Evolutionary conservation across 2,329 filamentous ascomycete species (phyloP).

Genomic region (Monosporascus cannonballus): DNA sequence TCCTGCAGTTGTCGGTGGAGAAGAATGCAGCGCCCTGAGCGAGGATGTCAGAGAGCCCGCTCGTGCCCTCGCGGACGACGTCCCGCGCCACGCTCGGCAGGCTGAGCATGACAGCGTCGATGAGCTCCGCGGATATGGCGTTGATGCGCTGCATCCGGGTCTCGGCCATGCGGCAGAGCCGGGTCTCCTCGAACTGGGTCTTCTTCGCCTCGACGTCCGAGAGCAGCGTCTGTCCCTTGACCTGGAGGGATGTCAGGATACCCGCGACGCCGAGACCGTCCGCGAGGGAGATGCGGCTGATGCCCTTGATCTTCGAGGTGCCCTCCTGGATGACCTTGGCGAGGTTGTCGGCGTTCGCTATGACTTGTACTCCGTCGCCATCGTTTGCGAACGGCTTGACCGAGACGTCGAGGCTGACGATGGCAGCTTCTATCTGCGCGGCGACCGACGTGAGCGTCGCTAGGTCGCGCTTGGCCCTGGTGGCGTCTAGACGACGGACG

Average conservation of each 20-base stretch:
- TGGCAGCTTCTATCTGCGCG: neutral
- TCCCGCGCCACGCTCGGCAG: neutral
- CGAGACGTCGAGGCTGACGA: neutral
- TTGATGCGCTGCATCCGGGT: neutral
- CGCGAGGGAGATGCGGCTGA: neutral
- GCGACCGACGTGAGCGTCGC: neutral
- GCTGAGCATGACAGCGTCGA: neutral
- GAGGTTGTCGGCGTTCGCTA: neutral
- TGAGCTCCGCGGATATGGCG: neutral
- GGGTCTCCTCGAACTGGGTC: neutral
- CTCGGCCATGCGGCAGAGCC: neutral
- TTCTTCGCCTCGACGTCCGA: neutral
- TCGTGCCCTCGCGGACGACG: neutral
- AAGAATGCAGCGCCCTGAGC: neutral
- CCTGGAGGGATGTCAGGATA: neutral
- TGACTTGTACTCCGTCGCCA: neutral
- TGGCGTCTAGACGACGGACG: neutral
- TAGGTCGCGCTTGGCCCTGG: neutral
- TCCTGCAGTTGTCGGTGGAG: neutral
- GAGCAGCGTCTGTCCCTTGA: neutral
- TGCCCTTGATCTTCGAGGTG: neutral
- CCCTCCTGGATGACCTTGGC: neutral
- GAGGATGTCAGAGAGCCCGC: neutral
- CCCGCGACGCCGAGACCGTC: neutral
- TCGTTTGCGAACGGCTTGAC: neutral